Evolutionary conservation across 768 basidiomycete species (phyloP).

Genomic region (Russula virescens): DNA sequence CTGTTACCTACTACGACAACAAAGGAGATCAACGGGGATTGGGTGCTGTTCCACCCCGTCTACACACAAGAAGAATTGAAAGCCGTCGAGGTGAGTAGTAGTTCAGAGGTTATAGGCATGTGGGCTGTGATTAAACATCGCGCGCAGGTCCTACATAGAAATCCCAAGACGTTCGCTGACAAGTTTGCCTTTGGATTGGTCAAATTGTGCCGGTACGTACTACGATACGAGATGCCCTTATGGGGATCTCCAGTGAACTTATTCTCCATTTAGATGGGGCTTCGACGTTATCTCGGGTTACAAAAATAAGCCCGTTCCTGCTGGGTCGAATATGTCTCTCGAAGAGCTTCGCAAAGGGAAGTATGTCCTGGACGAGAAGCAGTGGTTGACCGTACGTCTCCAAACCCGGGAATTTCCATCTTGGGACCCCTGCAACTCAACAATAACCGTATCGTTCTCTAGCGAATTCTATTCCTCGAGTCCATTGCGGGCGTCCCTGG

Average conservation of each 20-base stretch:
- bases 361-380: slow-evolving; percentile 63
- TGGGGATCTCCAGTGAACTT: not conserved
- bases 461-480: slow-evolving; percentile 70
- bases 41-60: slow-evolving; percentile 92
- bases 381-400: slow-evolving; percentile 65
- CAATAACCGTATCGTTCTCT: not conserved
- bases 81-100: slow-evolving; percentile 54
- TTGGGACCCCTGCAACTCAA: not conserved
- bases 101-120: not conserved
- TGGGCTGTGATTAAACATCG: slow-evolving; percentile 7
- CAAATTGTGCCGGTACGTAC: slow-evolving; percentile 41
- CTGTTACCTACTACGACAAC: slow-evolving; percentile 24
- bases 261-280: slow-evolving; percentile 38
- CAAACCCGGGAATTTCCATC: not conserved
- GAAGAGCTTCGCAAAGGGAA: slow-evolving; percentile 70
- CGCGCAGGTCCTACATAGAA: slow-evolving; percentile 60
- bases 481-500: slow-evolving; percentile 93
- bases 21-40: slow-evolving; percentile 48
- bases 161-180: slow-evolving; percentile 63
- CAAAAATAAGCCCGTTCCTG: slow-evolving; percentile 63
- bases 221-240: not conserved
- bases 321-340: slow-evolving; percentile 56
- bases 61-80: slow-evolving; percentile 71
- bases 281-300: slow-evolving; percentile 89
- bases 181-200: slow-evolving; percentile 66